Evolutionary conservation across 805 yeast genomes (phyloP), one percentile per base, ranked within the genome.

Genomic region (Huiozyma naganishii): DNA sequence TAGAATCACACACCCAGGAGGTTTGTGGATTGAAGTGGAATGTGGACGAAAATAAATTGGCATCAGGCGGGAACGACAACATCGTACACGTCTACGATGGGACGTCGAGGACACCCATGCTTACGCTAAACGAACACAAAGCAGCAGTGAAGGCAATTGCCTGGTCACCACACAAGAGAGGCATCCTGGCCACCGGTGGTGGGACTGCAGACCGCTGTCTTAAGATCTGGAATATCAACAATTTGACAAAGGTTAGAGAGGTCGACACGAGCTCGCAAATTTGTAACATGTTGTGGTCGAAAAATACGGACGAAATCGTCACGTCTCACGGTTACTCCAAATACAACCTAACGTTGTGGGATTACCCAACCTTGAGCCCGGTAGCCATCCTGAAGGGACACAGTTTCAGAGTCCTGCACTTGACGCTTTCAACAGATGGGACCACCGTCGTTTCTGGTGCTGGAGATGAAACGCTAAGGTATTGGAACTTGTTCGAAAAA

Each of bases 11-110:
- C 63, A 77, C 79, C 44, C 97, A 92, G 65, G 98, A 92, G 63
- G 95, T 92, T 37, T 92, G 98, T 67, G 98, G 98, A 2, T 72
- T 92, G 52, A 80, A 80, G 58, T 92, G 98, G 98, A 89, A 89
- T 55, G 72, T 77, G 5, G 94, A 86, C 44, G 94, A 85, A 52
- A 88, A 90, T 60, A 88, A 85, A 59, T 71, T 92, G 40, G 98
- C 97, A 0, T 80, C 92, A 27, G 98, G 98, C 27, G 95, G 96
- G 38, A 92, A 92, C 59, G 98, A 92, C 64, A 92, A 92, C 60
- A 76, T 54, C 54, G 70, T 92, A 27, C 73, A 76, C 51, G 83
- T 92, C 8, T 92, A 97, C 92, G 95, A 87, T 58, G 95, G 92
- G 1, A 48, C 63, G 4, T 61, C 79, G 38, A 74, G 73, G 42